Evolutionary conservation across 179 eudicot species (phyloP).

Genomic region (Spinacia oleracea): DNA sequence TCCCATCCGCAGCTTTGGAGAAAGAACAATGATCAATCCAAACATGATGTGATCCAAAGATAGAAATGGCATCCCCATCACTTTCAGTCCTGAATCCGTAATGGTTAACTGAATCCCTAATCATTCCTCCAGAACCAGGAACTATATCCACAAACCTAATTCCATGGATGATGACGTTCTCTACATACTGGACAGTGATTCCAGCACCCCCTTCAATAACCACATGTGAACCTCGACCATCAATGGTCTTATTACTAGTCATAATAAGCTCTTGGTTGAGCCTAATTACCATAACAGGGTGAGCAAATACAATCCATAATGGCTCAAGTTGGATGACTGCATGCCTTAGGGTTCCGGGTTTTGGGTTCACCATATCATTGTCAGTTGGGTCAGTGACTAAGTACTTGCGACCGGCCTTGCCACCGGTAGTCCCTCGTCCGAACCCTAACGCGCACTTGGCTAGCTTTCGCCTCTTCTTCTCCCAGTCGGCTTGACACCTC

Average conservation of each 20-base stretch:
- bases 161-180: constrained; percentile 48
- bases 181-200: constrained; percentile 39
- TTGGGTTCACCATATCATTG: constrained; percentile 47
- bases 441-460: constrained; percentile 56
- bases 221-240: constrained; percentile 43
- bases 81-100: constrained; percentile 44
- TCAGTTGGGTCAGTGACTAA: constrained; percentile 43
- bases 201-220: constrained; percentile 46
- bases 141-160: constrained; percentile 36
- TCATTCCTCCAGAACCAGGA: constrained; percentile 38
- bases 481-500: constrained; percentile 49
- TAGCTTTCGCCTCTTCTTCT: constrained; percentile 35
- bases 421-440: constrained; percentile 46
- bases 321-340: constrained; percentile 50
- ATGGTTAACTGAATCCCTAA: constrained; percentile 43
- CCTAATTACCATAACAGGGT: constrained; percentile 41
- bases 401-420: constrained; percentile 39
- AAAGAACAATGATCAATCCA: constrained; percentile 57
- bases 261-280: constrained; percentile 48
- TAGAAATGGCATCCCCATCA: constrained; percentile 55
- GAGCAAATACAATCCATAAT: constrained; percentile 49
- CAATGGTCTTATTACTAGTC: constrained; percentile 56
- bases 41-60: constrained; percentile 42
- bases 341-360: constrained; percentile 51
- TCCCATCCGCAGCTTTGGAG: constrained; percentile 32